Evolutionary conservation across 768 basidiomycete species (phyloP).

Genomic region (Russula virescens): DNA sequence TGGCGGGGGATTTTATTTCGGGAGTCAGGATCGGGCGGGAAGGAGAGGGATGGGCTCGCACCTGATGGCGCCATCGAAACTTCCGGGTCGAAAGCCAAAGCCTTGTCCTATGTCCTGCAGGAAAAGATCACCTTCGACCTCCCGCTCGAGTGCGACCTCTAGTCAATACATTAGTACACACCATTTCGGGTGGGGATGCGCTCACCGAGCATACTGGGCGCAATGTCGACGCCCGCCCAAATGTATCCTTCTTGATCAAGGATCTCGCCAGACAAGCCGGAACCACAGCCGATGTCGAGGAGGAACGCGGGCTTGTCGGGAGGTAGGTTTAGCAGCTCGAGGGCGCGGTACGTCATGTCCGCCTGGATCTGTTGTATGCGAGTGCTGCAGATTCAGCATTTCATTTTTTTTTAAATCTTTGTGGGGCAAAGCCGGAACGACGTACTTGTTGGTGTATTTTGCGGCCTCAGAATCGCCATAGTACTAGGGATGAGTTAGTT

Average conservation of each 20-base stretch:
- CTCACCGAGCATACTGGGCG: slow-evolving; percentile 95
- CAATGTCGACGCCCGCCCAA: slow-evolving; percentile 93
- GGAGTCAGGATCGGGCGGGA: neutral
- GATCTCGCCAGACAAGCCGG: slow-evolving; percentile 94
- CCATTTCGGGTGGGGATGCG: neutral
- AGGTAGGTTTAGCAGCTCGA: slow-evolving; percentile 85
- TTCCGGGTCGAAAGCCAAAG: slow-evolving; percentile 92
- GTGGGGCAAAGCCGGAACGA: neutral
- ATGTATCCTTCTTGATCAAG: slow-evolving; percentile 89
- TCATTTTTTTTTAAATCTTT: neutral
- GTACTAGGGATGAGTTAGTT: slow-evolving; percentile 63
- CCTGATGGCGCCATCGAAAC: slow-evolving; percentile 98
- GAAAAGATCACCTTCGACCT: slow-evolving; percentile 95
- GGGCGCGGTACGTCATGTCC: slow-evolving; percentile 93
- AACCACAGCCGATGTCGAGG: slow-evolving; percentile 95
- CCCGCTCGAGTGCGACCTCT: slow-evolving; percentile 95
- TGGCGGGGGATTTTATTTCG: neutral
- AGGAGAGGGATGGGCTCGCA: slow-evolving; percentile 28
- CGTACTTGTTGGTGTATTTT: slow-evolving; percentile 93
- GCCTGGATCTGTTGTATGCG: slow-evolving; percentile 96
- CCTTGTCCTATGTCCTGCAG: slow-evolving; percentile 98
- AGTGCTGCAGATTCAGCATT: slow-evolving; percentile 46
- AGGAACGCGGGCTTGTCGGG: slow-evolving; percentile 76
- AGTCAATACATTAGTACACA: neutral
- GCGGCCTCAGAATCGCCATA: slow-evolving; percentile 94